Conservation (phyloP, 306 rosid genomes). For the Prunus persica region DNA sequence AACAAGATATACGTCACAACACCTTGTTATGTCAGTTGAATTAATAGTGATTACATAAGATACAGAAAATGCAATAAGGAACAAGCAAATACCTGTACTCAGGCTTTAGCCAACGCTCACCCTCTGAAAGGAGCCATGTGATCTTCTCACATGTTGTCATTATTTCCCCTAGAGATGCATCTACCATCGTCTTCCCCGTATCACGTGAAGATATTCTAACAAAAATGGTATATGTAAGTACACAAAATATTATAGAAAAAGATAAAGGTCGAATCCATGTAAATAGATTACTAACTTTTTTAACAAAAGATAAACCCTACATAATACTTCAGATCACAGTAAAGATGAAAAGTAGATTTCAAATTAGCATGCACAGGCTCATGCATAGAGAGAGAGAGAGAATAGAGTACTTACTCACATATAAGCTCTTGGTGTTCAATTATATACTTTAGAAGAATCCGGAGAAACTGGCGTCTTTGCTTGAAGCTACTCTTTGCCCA, state of each 20-base stretch:
- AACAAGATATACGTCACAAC: neutral
- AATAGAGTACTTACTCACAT: constrained; percentile 74
- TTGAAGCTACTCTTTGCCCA: constrained; percentile 92
- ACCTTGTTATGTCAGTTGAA: neutral
- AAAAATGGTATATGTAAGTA: constrained; percentile 27
- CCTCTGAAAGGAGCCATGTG: constrained; percentile 93
- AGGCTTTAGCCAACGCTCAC: constrained; percentile 88
- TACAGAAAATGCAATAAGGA: constrained; percentile 8
- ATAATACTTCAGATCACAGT: neutral
- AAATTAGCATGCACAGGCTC: no score
- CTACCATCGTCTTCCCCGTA: constrained; percentile 92
- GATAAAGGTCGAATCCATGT: neutral
- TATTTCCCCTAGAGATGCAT: constrained; percentile 89
- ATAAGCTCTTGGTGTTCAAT: constrained; percentile 82
- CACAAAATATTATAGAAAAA: constrained; percentile 10
- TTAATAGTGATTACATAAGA: constrained; percentile 14
- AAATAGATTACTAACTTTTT: neutral
- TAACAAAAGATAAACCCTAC: neutral
- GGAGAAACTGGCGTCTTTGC: constrained; percentile 83
- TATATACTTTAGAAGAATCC: constrained; percentile 80
- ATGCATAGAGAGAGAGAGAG: neutral
- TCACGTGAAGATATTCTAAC: constrained; percentile 84
- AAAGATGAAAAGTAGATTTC: no score
- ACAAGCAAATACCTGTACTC: constrained; percentile 63
- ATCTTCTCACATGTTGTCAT: constrained; percentile 97